These are phyloP conservation scores for Trametes sp. DNA, from an alignment of 1,284 basidiomycete species.

Conservation along the genomic window DNA sequence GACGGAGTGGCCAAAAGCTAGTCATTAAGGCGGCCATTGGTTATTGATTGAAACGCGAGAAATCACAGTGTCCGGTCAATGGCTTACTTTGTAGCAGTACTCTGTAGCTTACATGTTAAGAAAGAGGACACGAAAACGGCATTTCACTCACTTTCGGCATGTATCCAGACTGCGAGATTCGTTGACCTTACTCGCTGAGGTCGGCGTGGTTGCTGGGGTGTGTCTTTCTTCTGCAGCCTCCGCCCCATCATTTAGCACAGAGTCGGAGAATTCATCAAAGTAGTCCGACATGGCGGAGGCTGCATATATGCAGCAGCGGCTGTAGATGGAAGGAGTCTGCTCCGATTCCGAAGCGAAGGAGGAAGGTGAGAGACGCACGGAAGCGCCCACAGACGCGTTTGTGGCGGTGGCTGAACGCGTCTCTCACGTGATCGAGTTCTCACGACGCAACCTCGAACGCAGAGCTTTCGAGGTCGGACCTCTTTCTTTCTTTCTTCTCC, in stretches of 20 bases:
- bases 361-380: neutral
- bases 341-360: neutral
- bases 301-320: neutral
- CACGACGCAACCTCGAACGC: slow-evolving; percentile 8
- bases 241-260: neutral
- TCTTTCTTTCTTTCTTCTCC: too few species aligned
- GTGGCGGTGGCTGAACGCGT: slow-evolving; percentile 22
- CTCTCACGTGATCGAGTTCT: slow-evolving; percentile 22
- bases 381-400: slow-evolving; percentile 19
- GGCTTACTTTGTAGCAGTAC: neutral
- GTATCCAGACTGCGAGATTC: neutral
- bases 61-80: neutral
- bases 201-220: neutral
- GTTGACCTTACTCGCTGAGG: neutral
- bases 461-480: too few species aligned
- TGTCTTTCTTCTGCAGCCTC: neutral
- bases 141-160: neutral
- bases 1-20: slow-evolving; percentile 72
- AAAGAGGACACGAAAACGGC: neutral
- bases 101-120: neutral
- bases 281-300: neutral
- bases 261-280: neutral
- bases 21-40: neutral
- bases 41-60: neutral
- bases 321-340: too few species aligned